Base-by-base conservation (phyloP, 768 basidiomycete species). In the Polyporus arcularius region DNA sequence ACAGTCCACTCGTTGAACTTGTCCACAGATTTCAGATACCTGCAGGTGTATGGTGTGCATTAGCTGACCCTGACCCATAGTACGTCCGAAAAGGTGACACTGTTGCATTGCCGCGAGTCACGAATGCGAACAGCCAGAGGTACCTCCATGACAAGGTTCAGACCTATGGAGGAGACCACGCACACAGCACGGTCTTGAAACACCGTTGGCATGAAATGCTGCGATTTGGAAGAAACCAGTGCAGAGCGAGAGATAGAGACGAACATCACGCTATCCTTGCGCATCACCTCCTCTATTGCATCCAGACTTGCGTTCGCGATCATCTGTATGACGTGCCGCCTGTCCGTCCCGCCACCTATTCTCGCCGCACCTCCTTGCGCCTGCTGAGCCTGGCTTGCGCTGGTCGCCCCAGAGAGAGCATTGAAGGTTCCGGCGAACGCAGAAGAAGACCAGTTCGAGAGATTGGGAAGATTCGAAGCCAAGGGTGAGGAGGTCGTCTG, bases 1-100 rank as follows among this genome's bases (percentile, higher is more conserved):
- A 98, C 88, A 3, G 87, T 96, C 97, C 97, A 99, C 72, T 98
- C 97, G 70, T 98, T 98, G 77, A 98, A 97, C 78, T 90, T 93
- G 81, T 99, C 97, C 60, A 98, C 87, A 16, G 88, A 85, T 72
- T 96, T 96, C 58, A 98, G 80, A 74, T 98, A 98, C 90, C 97
- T 98, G 70, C 35, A 64, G 60, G 60, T 53, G 41, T 4, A 21
- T 41, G 31, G 43, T 21, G 46, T 21, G 52, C 41, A 11, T 35
- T 35, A 35, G 35, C 35, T 35, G 35, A 35, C 35, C 35, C 35
- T 35, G 35, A 35, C 35, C 35, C 35, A 11, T 35, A 35, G 35
- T 11, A 3, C 3, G 7, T 6, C 35, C 35, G 35, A 26, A 62
- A 49, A 8, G 53, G 46, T 57, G 49, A 45, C 51, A 65, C 39